Base-by-base conservation (phyloP, 306 rosid species). In the Trifolium dubium region DNA sequence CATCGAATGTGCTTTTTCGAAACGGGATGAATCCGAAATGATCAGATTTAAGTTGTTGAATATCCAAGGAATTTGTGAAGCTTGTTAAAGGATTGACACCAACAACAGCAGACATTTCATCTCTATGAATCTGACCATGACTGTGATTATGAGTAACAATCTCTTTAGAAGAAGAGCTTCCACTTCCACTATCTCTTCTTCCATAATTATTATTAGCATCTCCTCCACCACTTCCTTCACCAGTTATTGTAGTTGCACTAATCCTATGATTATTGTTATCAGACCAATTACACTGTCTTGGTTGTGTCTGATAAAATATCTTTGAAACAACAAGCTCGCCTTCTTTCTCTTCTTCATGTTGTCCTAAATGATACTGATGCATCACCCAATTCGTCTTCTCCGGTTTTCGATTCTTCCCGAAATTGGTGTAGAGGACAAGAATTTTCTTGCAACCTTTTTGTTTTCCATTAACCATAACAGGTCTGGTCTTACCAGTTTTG, bases 301-400 rank as follows among this genome's bases (percentile, higher is more conserved):
- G 99, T 46, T 94, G 99, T 0, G 99, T 94, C 77, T 94, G 98
- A 75, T 89, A 94, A 84, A 94, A 94, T 41, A 94, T 90, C 81
- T 94, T 94, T 0, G 99, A 94, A 3, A 94, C 99, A 10, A 94
- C 99, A 6, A 94, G 90, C 77, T 94, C 98, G 0, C 99, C 99
- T 81, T 94, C 97, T 67, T 79, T 94, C 84, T 95, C 99, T 46
- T 95, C 99, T 35, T 95, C 99, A 35, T 86, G 85, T 54, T 87
- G 89, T 0, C 99, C 99, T 3, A 95, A 68, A 74, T 95, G 99
- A 84, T 95, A 95, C 23, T 95, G 99, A 17, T 95, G 99, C 99
- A 95, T 95, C 17, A 95, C 99, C 99, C 99, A 95, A 40, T 92
- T 95, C 6, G 99, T 95, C 84, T 95, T 95, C 66, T 92, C 93